phyloP scores from a whole-genome alignment of 306 rosid species.

The Mucuna pruriens region DNA sequence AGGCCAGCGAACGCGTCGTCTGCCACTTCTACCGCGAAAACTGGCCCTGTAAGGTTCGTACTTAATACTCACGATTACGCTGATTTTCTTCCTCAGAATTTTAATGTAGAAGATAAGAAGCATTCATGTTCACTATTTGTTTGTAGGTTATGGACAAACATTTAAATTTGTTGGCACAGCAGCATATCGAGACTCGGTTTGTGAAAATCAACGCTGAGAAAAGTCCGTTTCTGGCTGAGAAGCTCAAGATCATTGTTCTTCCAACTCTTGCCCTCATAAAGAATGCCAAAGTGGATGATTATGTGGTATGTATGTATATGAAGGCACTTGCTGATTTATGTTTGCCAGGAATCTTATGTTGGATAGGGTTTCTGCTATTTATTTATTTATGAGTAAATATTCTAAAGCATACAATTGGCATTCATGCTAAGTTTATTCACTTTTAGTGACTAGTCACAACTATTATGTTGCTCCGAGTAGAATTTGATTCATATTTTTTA shows the following conservation, averaged over 20 bases:
- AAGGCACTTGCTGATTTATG: background rate
- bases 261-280: slow-evolving; percentile 95
- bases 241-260: slow-evolving; percentile 86
- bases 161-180: slow-evolving; percentile 78
- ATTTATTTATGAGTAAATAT: too few species aligned
- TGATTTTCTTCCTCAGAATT: background rate
- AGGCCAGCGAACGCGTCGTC: slow-evolving; percentile 98
- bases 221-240: slow-evolving; percentile 94
- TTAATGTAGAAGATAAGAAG: slow-evolving; percentile 36
- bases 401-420: too few species aligned
- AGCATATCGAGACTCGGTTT: slow-evolving; percentile 88
- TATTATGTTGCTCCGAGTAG: too few species aligned
- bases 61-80: background rate
- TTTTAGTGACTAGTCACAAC: too few species aligned
- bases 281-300: slow-evolving; percentile 94
- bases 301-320: slow-evolving; percentile 66
- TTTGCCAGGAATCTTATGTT: background rate
- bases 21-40: slow-evolving; percentile 97
- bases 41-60: slow-evolving; percentile 94
- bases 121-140: slow-evolving; percentile 34
- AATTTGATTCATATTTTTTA: too few species aligned
- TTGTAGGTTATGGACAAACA: slow-evolving; percentile 96
- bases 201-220: slow-evolving; percentile 88
- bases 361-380: background rate
- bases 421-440: too few species aligned